Conservation (phyloP, 805 yeast species). For the Ogataea angusta region DNA sequence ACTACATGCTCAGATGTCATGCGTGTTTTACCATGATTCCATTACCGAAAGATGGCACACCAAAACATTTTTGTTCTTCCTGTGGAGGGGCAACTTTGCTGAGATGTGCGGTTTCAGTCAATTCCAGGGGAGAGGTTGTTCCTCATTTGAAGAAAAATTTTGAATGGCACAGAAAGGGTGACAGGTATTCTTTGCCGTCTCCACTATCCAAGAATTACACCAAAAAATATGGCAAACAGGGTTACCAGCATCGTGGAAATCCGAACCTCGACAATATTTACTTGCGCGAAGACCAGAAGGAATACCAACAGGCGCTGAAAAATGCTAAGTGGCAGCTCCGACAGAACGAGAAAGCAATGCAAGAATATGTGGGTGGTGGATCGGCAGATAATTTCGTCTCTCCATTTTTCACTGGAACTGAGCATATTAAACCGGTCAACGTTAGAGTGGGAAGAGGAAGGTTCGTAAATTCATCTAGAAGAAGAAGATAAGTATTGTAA, state of each 20-base stretch:
- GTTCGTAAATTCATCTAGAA: constrained; percentile 50
- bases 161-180: constrained; percentile 92
- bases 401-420: constrained; percentile 74
- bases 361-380: constrained; percentile 94
- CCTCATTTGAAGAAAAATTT: constrained; percentile 90
- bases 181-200: constrained; percentile 75
- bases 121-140: constrained; percentile 71
- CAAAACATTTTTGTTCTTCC: constrained; percentile 86
- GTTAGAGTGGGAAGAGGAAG: constrained; percentile 86
- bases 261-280: constrained; percentile 52
- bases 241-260: constrained; percentile 66
- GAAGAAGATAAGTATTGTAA: constrained; percentile 1
- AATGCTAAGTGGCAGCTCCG: constrained; percentile 84
- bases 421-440: constrained; percentile 49
- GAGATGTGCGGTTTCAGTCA: constrained; percentile 87
- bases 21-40: constrained; percentile 89
- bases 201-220: constrained; percentile 78
- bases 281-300: constrained; percentile 91
- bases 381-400: constrained; percentile 82
- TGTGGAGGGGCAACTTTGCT: constrained; percentile 93
- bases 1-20: constrained; percentile 94
- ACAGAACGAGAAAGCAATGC: constrained; percentile 79
- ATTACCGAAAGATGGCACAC: constrained; percentile 68
- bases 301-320: constrained; percentile 82
- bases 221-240: constrained; percentile 73